Evolutionary conservation across 768 basidiomycete genomes (phyloP).

Genomic region (Leccinum truebloodii): DNA sequence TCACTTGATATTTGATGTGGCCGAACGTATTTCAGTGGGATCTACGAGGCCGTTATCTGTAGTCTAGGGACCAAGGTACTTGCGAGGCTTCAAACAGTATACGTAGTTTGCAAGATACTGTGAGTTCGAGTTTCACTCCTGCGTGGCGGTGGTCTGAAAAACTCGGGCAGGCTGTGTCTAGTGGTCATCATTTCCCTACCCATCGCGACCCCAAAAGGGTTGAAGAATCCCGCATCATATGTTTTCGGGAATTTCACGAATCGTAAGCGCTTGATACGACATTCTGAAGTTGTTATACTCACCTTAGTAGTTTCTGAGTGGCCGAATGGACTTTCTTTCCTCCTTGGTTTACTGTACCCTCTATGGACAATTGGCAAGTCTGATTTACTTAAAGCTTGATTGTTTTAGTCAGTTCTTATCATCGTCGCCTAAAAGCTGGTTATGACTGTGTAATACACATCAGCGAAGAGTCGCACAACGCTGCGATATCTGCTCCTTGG

Average conservation of each 20-base stretch:
- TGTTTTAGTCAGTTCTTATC: slow-evolving; percentile 31
- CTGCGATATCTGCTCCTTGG: slow-evolving; percentile 54
- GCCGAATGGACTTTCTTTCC: slow-evolving; percentile 46
- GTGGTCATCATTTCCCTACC: slow-evolving; percentile 57
- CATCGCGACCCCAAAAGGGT: slow-evolving; percentile 56
- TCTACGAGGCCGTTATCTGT: slow-evolving; percentile 65
- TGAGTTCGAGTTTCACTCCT: slow-evolving; percentile 14
- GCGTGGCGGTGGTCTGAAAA: neutral
- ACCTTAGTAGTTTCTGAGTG: slow-evolving; percentile 37
- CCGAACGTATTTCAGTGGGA: slow-evolving; percentile 46
- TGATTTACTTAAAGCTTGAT: slow-evolving; percentile 28
- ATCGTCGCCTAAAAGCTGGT: slow-evolving; percentile 23
- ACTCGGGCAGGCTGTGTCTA: slow-evolving; percentile 14
- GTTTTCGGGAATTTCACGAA: slow-evolving; percentile 64
- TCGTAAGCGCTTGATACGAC: slow-evolving; percentile 33
- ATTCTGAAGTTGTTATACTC: neutral
- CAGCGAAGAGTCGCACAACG: slow-evolving; percentile 55
- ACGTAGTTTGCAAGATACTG: slow-evolving; percentile 42
- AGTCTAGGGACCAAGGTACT: slow-evolving; percentile 63
- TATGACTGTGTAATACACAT: slow-evolving; percentile 49
- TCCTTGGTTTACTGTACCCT: slow-evolving; percentile 47
- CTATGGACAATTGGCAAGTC: slow-evolving; percentile 44
- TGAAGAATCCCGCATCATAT: slow-evolving; percentile 57
- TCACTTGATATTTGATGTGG: slow-evolving; percentile 38
- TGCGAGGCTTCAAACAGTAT: slow-evolving; percentile 64